A percentile compares a stretch with the other conserved stretches of the same genome.
Conservation (phyloP, 345 rosid species). For the Hibiscus syriacus region DNA sequence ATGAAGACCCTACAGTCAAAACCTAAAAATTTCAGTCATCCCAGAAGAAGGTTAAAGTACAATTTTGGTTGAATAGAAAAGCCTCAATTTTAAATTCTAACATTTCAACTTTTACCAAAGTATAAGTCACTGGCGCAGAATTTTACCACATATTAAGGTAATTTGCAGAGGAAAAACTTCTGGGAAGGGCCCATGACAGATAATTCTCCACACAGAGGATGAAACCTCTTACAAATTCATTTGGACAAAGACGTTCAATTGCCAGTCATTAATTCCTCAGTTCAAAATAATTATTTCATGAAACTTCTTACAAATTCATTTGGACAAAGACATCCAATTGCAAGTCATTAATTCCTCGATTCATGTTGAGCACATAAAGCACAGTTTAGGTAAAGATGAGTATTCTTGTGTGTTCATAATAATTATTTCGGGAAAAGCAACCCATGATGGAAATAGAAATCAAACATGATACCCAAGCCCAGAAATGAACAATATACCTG, state of each 20-base stretch:
- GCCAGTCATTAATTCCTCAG: not conserved
- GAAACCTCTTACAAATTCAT: not conserved
- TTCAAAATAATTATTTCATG: not conserved
- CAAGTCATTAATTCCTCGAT: not conserved
- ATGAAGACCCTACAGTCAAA: constrained; percentile 46
- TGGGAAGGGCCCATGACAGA: not conserved
- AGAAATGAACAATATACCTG: constrained; percentile 35
- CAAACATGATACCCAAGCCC: not conserved
- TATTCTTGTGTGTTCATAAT: not conserved
- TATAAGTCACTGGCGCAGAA: not conserved
- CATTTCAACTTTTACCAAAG: not conserved
- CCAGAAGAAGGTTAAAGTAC: not conserved
- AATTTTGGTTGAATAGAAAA: not conserved
- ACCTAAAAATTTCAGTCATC: not conserved
- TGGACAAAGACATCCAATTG: not conserved
- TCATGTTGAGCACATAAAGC: not conserved
- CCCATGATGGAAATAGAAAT: not conserved
- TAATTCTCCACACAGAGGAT: too few species aligned
- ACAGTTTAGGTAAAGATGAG: not conserved
- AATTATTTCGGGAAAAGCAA: not conserved
- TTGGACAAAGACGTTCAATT: not conserved
- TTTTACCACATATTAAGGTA: not conserved
- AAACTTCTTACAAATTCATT: not conserved
- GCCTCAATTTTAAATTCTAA: not conserved
- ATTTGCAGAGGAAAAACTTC: not conserved